Evolutionary conservation across 306 rosid genomes (phyloP).

Genomic region (Quercus variabilis): DNA sequence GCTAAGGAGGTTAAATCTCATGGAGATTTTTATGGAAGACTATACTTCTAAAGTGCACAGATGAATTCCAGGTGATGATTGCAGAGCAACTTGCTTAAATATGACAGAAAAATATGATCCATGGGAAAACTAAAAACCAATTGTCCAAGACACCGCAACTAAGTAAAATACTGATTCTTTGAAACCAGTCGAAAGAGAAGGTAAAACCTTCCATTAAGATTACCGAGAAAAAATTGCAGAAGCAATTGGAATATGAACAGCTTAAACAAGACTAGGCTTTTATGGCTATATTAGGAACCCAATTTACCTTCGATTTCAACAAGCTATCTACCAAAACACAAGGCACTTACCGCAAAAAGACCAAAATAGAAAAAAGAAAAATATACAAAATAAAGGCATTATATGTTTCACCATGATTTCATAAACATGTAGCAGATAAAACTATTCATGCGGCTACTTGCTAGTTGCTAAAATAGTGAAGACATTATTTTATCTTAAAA

Average conservation of each 20-base stretch:
- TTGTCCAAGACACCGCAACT: background rate
- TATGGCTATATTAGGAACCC: too few species aligned
- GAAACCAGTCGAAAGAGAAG: background rate
- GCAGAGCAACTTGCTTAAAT: background rate
- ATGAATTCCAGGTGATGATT: background rate
- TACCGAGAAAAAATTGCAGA: too few species aligned
- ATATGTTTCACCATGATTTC: background rate
- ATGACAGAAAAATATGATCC: background rate
- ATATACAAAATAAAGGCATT: background rate
- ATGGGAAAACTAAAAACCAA: background rate
- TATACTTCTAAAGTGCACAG: background rate
- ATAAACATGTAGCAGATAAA: background rate
- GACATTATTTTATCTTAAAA: background rate
- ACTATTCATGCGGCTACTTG: background rate
- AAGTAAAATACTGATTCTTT: background rate
- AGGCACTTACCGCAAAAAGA: too few species aligned
- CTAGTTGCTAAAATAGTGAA: background rate
- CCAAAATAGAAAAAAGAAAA: too few species aligned
- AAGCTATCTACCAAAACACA: too few species aligned
- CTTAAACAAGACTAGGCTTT: background rate
- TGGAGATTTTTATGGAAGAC: background rate
- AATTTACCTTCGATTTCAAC: too few species aligned
- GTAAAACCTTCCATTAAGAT: too few species aligned
- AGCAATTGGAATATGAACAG: too few species aligned
- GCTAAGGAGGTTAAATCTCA: background rate